Percentiles rank a stretch among this genome's conserved stretches.
Conservation (phyloP, 176 grass and related monocot genomes). For the Carex parvula region DNA sequence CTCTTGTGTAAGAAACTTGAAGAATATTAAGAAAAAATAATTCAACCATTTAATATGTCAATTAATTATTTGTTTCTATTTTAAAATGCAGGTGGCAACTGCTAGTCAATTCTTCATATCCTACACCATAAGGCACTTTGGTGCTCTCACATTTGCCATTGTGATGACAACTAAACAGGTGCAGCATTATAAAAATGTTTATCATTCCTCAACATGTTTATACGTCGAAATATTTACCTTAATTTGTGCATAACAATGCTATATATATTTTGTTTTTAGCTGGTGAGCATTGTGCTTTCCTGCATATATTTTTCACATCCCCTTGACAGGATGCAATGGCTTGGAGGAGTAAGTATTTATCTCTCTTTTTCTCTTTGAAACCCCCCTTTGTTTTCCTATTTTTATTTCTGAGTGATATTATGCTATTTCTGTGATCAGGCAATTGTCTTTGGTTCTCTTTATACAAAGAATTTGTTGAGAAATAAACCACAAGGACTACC, state of each 20-base stretch:
- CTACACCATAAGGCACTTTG: conserved; percentile 83
- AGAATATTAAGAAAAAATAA: neutral
- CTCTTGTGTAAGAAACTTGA: conserved; percentile 53
- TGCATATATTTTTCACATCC: conserved; percentile 86
- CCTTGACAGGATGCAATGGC: conserved; percentile 74
- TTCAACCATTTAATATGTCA: neutral
- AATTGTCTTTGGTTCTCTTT: conserved; percentile 74
- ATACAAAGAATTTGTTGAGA: conserved; percentile 63
- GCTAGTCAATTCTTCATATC: conserved; percentile 97
- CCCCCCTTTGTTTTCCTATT: neutral
- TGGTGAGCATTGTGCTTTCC: conserved; percentile 87
- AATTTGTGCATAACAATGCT: neutral
- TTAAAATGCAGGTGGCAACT: conserved; percentile 70
- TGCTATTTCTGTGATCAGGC: conserved; percentile 26
- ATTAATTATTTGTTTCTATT: neutral
- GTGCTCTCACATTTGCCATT: conserved; percentile 95
- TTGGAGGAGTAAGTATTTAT: conserved; percentile 71
- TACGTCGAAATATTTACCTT: neutral
- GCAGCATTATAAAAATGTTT: neutral
- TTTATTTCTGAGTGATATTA: neutral
- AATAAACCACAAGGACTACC: conserved; percentile 43
- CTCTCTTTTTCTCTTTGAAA: neutral
- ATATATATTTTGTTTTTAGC: conserved; percentile 36
- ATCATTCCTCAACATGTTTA: neutral
- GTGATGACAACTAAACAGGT: conserved; percentile 99